Percentiles rank a stretch among this genome's conserved stretches.
Evolutionary conservation across 345 rosid genomes (phyloP).

Genomic region (Rubroshorea leprosula): DNA sequence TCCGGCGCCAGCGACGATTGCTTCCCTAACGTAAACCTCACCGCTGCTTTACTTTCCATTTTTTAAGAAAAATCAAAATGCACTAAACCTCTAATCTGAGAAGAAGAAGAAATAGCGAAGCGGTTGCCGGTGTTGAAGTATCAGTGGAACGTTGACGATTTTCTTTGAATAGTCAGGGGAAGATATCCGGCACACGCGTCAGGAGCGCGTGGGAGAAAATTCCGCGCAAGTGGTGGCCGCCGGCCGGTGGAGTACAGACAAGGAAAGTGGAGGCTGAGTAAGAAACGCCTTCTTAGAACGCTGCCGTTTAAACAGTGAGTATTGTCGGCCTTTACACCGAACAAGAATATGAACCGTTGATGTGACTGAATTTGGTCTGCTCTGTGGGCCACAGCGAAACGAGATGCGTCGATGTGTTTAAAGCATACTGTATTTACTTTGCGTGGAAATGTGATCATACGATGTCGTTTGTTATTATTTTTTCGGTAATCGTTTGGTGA

Average conservation of each 20-base stretch:
- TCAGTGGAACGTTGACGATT: background rate
- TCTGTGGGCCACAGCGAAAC: no score
- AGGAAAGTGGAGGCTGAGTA: background rate
- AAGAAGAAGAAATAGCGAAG: background rate
- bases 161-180: background rate
- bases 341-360: no score
- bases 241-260: background rate
- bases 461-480: no score
- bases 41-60: slow-evolving; percentile 50
- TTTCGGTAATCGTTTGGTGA: no score
- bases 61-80: background rate
- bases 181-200: background rate
- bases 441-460: no score
- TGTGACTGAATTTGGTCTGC: no score
- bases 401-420: no score
- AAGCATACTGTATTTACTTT: no score
- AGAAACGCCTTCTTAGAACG: background rate
- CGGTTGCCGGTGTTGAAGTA: no score
- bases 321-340: no score
- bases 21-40: slow-evolving; percentile 46
- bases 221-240: background rate
- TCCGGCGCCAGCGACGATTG: slow-evolving; percentile 84
- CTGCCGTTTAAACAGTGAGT: slow-evolving; percentile 4
- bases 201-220: background rate
- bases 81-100: background rate